Evolutionary conservation across 768 basidiomycete species (phyloP).

Genomic region (Pleurotus eryngii): DNA sequence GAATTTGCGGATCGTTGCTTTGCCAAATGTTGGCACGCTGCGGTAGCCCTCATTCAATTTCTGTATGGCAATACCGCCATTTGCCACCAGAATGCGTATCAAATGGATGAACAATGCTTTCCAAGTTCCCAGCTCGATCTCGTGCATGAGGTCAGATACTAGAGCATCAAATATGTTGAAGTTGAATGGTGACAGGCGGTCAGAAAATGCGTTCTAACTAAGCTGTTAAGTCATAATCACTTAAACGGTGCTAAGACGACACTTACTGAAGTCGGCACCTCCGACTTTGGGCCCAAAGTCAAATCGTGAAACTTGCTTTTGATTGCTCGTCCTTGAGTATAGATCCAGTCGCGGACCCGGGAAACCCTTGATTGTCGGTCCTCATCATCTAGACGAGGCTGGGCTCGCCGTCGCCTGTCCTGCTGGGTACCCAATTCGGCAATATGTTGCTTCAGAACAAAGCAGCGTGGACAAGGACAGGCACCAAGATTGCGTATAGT

Average conservation of each 20-base stretch:
- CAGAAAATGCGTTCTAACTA: slow-evolving; percentile 31
- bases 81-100: slow-evolving; percentile 23
- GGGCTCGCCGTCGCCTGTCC: slow-evolving; percentile 12
- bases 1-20: slow-evolving; percentile 16
- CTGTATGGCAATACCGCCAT: slow-evolving; percentile 12
- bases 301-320: slow-evolving; percentile 10
- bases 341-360: slow-evolving; percentile 1
- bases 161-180: slow-evolving; percentile 25
- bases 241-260: not conserved
- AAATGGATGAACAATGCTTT: slow-evolving; percentile 34
- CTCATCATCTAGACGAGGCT: not conserved
- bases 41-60: slow-evolving; percentile 18
- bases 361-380: not conserved
- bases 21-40: slow-evolving; percentile 6
- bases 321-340: slow-evolving; percentile 1
- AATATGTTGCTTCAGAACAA: slow-evolving; percentile 19
- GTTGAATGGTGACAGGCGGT: slow-evolving; percentile 12
- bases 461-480: slow-evolving; percentile 29
- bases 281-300: slow-evolving; percentile 13
- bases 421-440: slow-evolving; percentile 21
- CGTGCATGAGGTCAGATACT: slow-evolving; percentile 35
- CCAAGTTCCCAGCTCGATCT: slow-evolving; percentile 38
- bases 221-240: not conserved
- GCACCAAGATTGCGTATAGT: slow-evolving; percentile 13
- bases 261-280: slow-evolving; percentile 19